phyloP scores from a whole-genome alignment of 345 rosid genomes.

The Populus deltoides region DNA sequence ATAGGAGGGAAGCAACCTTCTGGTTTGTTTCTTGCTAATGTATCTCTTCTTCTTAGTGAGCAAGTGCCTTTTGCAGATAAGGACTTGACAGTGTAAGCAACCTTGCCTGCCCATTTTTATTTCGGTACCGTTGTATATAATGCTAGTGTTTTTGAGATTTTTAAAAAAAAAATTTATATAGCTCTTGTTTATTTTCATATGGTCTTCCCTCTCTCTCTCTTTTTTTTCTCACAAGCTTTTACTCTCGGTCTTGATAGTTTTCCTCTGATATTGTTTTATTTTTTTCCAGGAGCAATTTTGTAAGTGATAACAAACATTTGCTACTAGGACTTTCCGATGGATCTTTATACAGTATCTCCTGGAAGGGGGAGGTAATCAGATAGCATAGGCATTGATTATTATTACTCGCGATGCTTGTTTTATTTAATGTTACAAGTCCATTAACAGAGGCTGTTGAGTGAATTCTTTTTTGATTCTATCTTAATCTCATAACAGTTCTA shows the following conservation, averaged over 20 bases:
- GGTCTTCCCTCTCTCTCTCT: not conserved
- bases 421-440: slow-evolving; percentile 2
- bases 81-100: slow-evolving; percentile 72
- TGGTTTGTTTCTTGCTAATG: slow-evolving; percentile 55
- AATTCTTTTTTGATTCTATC: not conserved
- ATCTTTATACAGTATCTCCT: slow-evolving; percentile 71
- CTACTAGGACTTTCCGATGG: slow-evolving; percentile 89
- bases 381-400: not conserved
- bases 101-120: not conserved
- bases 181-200: not conserved
- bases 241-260: slow-evolving; percentile 15
- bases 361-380: slow-evolving; percentile 92
- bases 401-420: not conserved
- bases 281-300: slow-evolving; percentile 76
- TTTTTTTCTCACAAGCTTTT: not conserved
- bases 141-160: not conserved
- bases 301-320: slow-evolving; percentile 51
- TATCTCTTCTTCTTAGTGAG: slow-evolving; percentile 73
- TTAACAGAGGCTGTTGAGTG: not conserved
- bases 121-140: not conserved
- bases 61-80: slow-evolving; percentile 75
- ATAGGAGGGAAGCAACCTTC: slow-evolving; percentile 77
- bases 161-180: not conserved
- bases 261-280: slow-evolving; percentile 8
- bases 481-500: slow-evolving; percentile 50